Base-by-base conservation (phyloP, 805 yeast genomes). In the Nakazawaea wickerhamii region DNA sequence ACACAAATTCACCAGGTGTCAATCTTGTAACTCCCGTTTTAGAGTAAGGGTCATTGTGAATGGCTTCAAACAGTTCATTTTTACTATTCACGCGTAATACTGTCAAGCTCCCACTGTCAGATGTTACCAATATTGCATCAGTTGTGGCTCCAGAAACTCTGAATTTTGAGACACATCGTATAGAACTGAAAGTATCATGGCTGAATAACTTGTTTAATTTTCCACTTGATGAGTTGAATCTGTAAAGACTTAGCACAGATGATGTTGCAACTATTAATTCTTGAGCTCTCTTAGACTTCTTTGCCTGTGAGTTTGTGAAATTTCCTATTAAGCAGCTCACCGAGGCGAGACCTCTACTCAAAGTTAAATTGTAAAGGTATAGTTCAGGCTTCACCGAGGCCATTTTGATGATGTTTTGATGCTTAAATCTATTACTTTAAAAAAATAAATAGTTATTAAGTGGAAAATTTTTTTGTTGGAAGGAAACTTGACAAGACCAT, bases 41-140 rank as follows among this genome's bases (percentile, higher is more conserved):
- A 35, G 79, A 73, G 50, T 74, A 78, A 0, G 95, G 83, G 49
- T 82, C 89, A 50, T 79, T 81, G 26, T 67, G 55, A 1, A 71
- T 61, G 17, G 65, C 51, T 22, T 55, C 62, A 44, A 79, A 77
- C 37, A 53, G 58, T 18, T 55, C 50, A n/a, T 64, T 54, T 3
- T 55, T 56, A 2, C 59, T 53, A 26, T 68, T 60, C 45, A 73
- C 70, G 42, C 77, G 73, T 9, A 79, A 59, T 1, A 85, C 55
- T 0, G 77, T 64, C 17, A 89, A 48, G 45, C 77, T 77, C 0
- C 97, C 97, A 1, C 95, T 74, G 54, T 90, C 97, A 0, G 93
- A 78, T 0, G 91, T 75, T 2, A 87, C 55, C 5, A 81, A 72
- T n/a, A 90, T 47, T 21, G 65, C 64, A 49, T 87, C 93, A 41